Evolutionary conservation across 1,139 yeast species (phyloP), one percentile per base, ranked within the genome.

Genomic region (Hyphopichia fennica): DNA sequence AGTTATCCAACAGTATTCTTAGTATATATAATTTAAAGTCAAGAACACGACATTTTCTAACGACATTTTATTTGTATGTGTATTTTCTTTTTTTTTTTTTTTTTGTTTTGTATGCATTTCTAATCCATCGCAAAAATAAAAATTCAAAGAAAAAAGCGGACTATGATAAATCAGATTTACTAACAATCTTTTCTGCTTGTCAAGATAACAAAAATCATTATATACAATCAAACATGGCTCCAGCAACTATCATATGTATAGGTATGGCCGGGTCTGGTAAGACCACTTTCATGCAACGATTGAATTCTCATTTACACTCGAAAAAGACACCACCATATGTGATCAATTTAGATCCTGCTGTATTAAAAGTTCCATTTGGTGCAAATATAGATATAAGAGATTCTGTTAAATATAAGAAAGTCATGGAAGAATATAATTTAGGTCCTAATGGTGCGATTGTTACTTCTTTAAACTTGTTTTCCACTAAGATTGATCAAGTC

Each of bases 381-480:
- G 88, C 96, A 34, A 91, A 95, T 60, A 91, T 95, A 49, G 99
- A 95, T 65, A 93, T 95, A 47, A 75, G 99, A 56, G 99, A 95
- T 63, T 88, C 98, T 1, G 89, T 95, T 45, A 93, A 95, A 60
- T 95, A 95, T 65, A 87, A 87, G 53, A 91, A 93, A 57, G 99
- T 95, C 34, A 93, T 93, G 98, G 95, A 90, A 55, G 81, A 80
- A 49, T 87, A 93, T 60, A 87, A 87, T 48, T 66, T 95, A 45
- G 99, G 99, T 0, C 99, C 99, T 9, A 95, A 95, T 60, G 99
- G 99, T 41, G 98, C 99, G 6, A 95, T 95, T 59, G 96, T 95
- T 51, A 95, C 99, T 0, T 88, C 96, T 14, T 72, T 95, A 47
- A 95, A 95, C 58, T 69, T 95, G 43, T 95, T 95, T 58, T 75